Evolutionary conservation across 441 rosid genomes (phyloP).

Genomic region (Breynia disticha): DNA sequence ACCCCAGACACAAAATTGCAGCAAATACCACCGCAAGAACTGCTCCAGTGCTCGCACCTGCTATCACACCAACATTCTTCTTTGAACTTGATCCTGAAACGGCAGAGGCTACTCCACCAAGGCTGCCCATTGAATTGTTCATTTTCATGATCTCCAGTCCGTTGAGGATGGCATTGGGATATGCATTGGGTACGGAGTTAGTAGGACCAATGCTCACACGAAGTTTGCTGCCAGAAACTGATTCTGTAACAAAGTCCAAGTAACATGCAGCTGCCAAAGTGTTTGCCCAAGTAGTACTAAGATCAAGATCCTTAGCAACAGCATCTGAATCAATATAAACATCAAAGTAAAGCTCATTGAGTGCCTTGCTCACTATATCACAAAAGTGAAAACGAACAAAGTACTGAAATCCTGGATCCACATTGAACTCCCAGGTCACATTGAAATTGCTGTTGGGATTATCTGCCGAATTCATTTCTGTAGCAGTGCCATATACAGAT

Average conservation of each 20-base stretch:
- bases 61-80: constrained; percentile 35
- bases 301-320: constrained; percentile 43
- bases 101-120: constrained; percentile 20
- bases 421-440: constrained; percentile 72
- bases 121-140: constrained; percentile 65
- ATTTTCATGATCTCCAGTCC: constrained; percentile 92
- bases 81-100: constrained; percentile 30
- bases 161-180: constrained; percentile 62
- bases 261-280: constrained; percentile 44
- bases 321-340: constrained; percentile 44
- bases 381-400: constrained; percentile 78
- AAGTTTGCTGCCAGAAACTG: constrained; percentile 21
- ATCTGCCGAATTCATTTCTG: constrained; percentile 38
- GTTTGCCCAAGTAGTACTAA: constrained; percentile 16
- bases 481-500: constrained; percentile 57
- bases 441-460: constrained; percentile 56
- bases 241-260: constrained; percentile 42
- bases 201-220: constrained; percentile 71
- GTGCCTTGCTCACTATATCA: constrained; percentile 44
- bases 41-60: constrained; percentile 40
- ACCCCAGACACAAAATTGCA: constrained; percentile 37
- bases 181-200: constrained; percentile 11
- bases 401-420: constrained; percentile 66
- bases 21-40: constrained; percentile 26
- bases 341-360: constrained; percentile 57